Evolutionary conservation across 2,329 filamentous ascomycete species (phyloP), one percentile per base, ranked within the genome.

Genomic region (Botrytis cinerea): DNA sequence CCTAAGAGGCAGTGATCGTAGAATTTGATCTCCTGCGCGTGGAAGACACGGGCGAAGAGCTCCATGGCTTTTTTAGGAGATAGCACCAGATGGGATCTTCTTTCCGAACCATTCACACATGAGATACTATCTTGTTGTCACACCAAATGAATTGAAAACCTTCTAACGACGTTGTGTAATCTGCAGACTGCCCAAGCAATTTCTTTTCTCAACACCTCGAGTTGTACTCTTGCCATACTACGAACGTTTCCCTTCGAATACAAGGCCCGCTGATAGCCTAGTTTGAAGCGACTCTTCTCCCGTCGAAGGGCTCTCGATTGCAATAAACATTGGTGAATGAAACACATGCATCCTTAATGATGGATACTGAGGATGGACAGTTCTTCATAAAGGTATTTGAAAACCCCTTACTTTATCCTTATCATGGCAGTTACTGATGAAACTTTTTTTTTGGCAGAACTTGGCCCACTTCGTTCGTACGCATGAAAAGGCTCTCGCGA

Each of bases 401-500:
- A 62, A 62, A 38, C 57, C 66, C 51, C 51, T 59, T 64, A 51
- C 64, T 20, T 45, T 4, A 45, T 45, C 57, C 76, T 70, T 73
- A 75, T 70, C 63, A 46, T 59, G 32, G 63, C 54, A 59, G 43
- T 25, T 60, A 38, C 51, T 72, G 40, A 72, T 59, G 1, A 72
- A 20, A 38, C 38, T 72, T 79, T 75, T 45, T 71, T 57, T 75
- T 45, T 70, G 54, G 74, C 82, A 98, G 95, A 96, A 97, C 87
- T 88, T 99, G 82, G 95, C 95, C 81, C 92, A 92, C 84, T 98
- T 97, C 84, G 94, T 99, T 84, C 94, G 95, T 76, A 97, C 94
- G 73, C 94, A 99, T 86, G 96, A 99, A 84, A 97, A 97, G 85
- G 95, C 95, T 54, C 89, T 99, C 76, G 96, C 96, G 81, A 98